Evolutionary conservation across 2,329 filamentous ascomycete species (phyloP), one percentile per base, ranked within the genome.

Genomic region (Aspergillus glaucus): DNA sequence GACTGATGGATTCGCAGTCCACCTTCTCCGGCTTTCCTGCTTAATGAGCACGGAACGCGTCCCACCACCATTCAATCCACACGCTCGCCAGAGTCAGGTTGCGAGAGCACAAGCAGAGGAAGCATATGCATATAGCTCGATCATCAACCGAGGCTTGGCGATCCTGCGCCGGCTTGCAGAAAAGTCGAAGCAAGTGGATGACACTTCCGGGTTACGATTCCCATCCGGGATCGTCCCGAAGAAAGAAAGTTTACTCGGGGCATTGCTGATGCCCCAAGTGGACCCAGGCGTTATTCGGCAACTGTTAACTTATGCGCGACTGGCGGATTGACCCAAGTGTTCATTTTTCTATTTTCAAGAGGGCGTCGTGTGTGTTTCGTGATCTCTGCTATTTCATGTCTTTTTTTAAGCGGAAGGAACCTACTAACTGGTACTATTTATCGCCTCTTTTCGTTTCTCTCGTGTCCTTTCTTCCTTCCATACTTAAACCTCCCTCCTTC

Each of bases 1-100:
- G 3, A 82, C 86, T 39, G 90, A 94, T 58, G 88, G 87, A 0
- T 93, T 95, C 66, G 86, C 88, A 1, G 81, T 87, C 50, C 91
- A 85, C 58, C 77, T 97, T 6, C 80, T 92, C 49, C 80, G 84
- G 19, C 76, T 96, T 19, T 81, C 91, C 0, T 84, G 86, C 51
- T 77, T 87, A 4, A 75, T 96, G 3, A 86, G 84, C 53, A 76
- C 76, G 6, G 79, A 85, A 59, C 81, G 78, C 54, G 79, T 84
- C 5, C 37, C 37, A 10, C 37, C 37, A 22, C 37, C 17, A 15
- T 26, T 55, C 52, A 21, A 48, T 51, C 6, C 60, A 58, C 39
- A 61, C 62, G 37, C 64, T 62, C 41, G 68, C 15, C 66, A 69
- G 44, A 54, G 61, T 6, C 65, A 65, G 45, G 58, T 58, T 34